These are phyloP conservation scores for Helotiales sp. DNA, from an alignment of 2,329 filamentous ascomycete genomes.

Conservation along the genomic window DNA sequence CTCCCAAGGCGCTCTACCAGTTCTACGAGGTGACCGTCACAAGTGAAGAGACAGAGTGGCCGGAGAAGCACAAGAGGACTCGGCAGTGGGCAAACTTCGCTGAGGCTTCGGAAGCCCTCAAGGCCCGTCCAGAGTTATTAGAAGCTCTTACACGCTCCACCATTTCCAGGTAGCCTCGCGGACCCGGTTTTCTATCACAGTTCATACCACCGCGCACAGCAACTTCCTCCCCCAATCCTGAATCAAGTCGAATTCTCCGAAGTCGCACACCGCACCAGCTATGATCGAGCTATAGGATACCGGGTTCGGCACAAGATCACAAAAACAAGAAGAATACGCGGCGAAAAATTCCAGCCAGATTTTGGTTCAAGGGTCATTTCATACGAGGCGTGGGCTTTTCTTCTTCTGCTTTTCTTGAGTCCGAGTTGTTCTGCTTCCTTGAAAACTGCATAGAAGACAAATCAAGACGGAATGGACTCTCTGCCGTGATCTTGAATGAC, in stretches of 20 bases:
- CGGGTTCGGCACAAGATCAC: constrained; percentile 32
- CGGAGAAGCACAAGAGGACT: constrained; percentile 89
- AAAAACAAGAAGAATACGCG: constrained; percentile 30
- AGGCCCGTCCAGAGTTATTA: constrained; percentile 81
- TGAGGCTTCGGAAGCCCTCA: constrained; percentile 79
- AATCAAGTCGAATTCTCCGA: constrained; percentile 8
- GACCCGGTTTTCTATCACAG: constrained; percentile 42
- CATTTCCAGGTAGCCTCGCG: constrained; percentile 46
- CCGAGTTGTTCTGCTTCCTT: constrained; percentile 32
- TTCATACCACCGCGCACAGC: constrained; percentile 18
- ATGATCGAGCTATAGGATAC: constrained; percentile 38
- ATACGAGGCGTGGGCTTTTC: constrained; percentile 32
- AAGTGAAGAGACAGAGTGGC: constrained; percentile 86
- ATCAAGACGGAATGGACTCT: constrained; percentile 41
- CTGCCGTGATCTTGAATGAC: constrained; percentile 39
- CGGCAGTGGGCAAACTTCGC: constrained; percentile 88
- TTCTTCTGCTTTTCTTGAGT: constrained; percentile 34
- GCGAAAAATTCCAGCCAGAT: constrained; percentile 31
- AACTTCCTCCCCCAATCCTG: background rate
- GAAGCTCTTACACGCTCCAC: constrained; percentile 80
- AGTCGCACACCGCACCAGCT: constrained; percentile 18
- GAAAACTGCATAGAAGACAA: constrained; percentile 42
- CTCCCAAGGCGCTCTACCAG: constrained; percentile 69
- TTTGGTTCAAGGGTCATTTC: constrained; percentile 26
- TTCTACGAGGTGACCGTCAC: constrained; percentile 90